A percentile compares a stretch with the other conserved stretches of the same genome.
Conservation (phyloP, 176 grass and related monocot genomes). For the Oryza glumipatula region DNA sequence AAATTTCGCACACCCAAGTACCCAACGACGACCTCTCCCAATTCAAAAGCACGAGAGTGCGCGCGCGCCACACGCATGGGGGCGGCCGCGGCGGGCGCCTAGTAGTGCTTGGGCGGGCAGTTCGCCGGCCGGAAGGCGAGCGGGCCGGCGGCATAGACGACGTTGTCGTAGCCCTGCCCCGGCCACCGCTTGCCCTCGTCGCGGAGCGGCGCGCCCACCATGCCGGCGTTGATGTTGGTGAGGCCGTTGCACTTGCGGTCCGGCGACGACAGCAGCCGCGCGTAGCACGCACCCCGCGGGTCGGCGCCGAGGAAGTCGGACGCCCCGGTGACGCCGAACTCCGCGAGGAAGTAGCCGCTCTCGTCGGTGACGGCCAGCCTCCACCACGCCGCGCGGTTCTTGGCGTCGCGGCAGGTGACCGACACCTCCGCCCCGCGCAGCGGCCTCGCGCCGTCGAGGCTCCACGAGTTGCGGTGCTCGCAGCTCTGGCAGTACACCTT, state of each 20-base stretch:
- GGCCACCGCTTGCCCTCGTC: slow-evolving; percentile 53
- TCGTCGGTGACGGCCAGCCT: slow-evolving; percentile 15
- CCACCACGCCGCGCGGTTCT: slow-evolving; percentile 56
- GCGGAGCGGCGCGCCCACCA: slow-evolving; percentile 47
- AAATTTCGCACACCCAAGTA: neutral
- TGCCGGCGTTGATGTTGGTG: slow-evolving; percentile 68
- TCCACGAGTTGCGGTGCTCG: slow-evolving; percentile 37
- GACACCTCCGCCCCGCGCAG: slow-evolving; percentile 54
- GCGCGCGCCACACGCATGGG: neutral
- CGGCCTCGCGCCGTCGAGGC: slow-evolving; percentile 45
- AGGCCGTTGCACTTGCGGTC: slow-evolving; percentile 49
- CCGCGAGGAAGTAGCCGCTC: slow-evolving; percentile 60
- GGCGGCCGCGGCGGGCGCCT: neutral
- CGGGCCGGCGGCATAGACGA: slow-evolving; percentile 46
- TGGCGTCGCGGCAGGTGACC: slow-evolving; percentile 71
- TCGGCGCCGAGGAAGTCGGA: slow-evolving; percentile 9
- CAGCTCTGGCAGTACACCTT: slow-evolving; percentile 73
- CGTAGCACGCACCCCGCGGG: slow-evolving; percentile 65
- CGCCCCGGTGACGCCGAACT: slow-evolving; percentile 37
- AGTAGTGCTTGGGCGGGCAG: slow-evolving; percentile 44
- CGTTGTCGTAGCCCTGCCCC: slow-evolving; percentile 22
- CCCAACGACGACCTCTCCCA: neutral
- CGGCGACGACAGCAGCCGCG: slow-evolving; percentile 66
- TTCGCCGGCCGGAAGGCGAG: slow-evolving; percentile 60
- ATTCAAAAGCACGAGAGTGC: neutral